Evolutionary conservation across 805 yeast genomes (phyloP).

Genomic region (Pichia sporocuriosa): DNA sequence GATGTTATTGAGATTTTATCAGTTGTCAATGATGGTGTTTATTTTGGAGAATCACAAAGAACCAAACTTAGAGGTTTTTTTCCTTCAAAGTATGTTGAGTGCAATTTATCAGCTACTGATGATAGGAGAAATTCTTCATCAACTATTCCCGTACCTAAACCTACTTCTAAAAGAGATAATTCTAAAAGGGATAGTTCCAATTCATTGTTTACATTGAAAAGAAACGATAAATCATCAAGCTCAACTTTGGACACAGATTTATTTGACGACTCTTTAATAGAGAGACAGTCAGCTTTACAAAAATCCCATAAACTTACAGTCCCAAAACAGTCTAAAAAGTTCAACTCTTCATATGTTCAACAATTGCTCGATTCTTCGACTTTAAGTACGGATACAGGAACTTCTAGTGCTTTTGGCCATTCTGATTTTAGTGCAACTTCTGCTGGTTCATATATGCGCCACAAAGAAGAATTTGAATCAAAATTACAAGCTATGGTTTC

Average conservation of each 20-base stretch:
- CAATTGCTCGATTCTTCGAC: slow-evolving; percentile 27
- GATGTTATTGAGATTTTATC: slow-evolving; percentile 77
- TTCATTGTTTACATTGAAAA: slow-evolving; percentile 7
- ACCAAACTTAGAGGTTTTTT: slow-evolving; percentile 80
- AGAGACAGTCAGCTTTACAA: too few species aligned
- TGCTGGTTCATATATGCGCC: slow-evolving; percentile 79
- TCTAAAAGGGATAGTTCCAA: slow-evolving; percentile 3
- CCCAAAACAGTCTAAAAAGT: slow-evolving; percentile 5
- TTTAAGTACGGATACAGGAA: slow-evolving; percentile 26
- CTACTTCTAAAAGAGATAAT: background rate
- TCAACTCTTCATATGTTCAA: slow-evolving; percentile 22
- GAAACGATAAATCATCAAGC: slow-evolving; percentile 7
- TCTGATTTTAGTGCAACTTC: slow-evolving; percentile 85
- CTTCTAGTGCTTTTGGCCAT: slow-evolving; percentile 39
- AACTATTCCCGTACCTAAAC: background rate
- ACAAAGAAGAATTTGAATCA: slow-evolving; percentile 32
- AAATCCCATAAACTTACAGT: slow-evolving; percentile 4
- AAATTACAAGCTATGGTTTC: slow-evolving; percentile 16
- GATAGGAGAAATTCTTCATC: background rate
- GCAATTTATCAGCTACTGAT: slow-evolving; percentile 37
- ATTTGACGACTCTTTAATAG: slow-evolving; percentile 6
- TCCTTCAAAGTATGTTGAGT: slow-evolving; percentile 85
- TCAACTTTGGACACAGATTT: slow-evolving; percentile 13
- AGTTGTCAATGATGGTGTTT: slow-evolving; percentile 85
- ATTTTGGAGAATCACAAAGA: slow-evolving; percentile 76